Conservation (phyloP, 148 eudicot genomes). For the Heliamphora exappendiculata region DNA sequence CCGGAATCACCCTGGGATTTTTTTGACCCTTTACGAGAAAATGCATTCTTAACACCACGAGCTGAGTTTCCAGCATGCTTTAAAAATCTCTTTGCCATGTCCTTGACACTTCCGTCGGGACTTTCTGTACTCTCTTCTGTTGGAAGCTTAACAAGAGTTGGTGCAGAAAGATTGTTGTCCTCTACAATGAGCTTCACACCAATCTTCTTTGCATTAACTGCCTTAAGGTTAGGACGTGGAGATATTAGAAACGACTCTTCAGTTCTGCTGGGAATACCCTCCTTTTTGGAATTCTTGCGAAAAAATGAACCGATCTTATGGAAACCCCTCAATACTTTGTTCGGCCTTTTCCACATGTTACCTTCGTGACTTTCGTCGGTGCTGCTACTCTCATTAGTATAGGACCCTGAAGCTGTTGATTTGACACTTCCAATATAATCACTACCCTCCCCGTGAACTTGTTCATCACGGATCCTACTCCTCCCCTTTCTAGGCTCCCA, state of each 20-base stretch:
- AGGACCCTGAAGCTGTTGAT: constrained; percentile 22
- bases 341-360: constrained; percentile 21
- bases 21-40: constrained; percentile 43
- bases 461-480: constrained; percentile 28
- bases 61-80: constrained; percentile 63
- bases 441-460: constrained; percentile 22
- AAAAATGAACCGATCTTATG: constrained; percentile 44
- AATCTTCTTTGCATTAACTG: constrained; percentile 31
- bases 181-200: constrained; percentile 39
- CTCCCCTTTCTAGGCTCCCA: constrained; percentile 87
- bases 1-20: constrained; percentile 13
- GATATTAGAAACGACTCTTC: constrained; percentile 31
- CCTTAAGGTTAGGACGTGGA: constrained; percentile 44
- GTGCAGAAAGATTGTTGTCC: constrained; percentile 26
- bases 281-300: constrained; percentile 31
- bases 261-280: constrained; percentile 17
- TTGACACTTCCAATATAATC: constrained; percentile 22
- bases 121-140: constrained; percentile 25
- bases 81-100: constrained; percentile 31
- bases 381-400: constrained; percentile 37
- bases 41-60: constrained; percentile 27
- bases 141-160: constrained; percentile 13
- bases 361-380: constrained; percentile 31
- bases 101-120: constrained; percentile 38
- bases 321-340: constrained; percentile 38